Base-by-base conservation (phyloP, 2,329 filamentous ascomycete genomes). In the Nectriaceae sp. region DNA sequence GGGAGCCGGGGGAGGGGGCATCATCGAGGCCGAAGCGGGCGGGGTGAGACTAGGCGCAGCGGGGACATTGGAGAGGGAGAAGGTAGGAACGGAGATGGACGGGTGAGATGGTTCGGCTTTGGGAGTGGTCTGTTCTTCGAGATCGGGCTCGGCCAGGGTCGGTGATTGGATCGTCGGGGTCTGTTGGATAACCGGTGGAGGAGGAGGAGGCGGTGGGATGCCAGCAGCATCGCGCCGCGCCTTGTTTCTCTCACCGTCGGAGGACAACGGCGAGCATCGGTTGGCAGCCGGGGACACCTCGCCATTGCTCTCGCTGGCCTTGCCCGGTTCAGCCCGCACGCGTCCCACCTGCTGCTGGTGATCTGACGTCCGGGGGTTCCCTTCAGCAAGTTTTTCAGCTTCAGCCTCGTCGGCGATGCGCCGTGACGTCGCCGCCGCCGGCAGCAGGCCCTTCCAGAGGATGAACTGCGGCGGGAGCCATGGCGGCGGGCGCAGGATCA, bases 401-500 rank as follows among this genome's bases (percentile, higher is more conserved):
- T 48, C 52, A 45, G 50, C 38, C 35, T 44, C 50, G 33, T 15
- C 26, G 16, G 33, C 33, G 20, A n/a, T 21, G 16, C 37, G 37
- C 37, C 13, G 19, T 20, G 37, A 21, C 37, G 37, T 5, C 5
- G 37, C 6, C 20, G 18, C 10, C 8, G 13, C 6, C 8, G 19
- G 19, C 19, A 40, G 18, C 6, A 35, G 39, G 22, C 48, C 48
- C 26, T 54, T 58, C 22, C 51, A 57, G 22, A 61, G 29, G 6
- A 67, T 48, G 21, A 63, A 46, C 46, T 62, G 63, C 26, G 59
- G 51, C 24, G 62, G 55, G 45, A 82, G 66, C 68, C 80, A 76
- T 39, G 74, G 68, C 42, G 76, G 78, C 47, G 77, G 77, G 35
- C 76, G 75, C 52, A 85, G 72, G 58, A 78, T 69, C 54, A 85